Conservation (phyloP, 495 filamentous ascomycete genomes). For the Neurospora discreta region DNA sequence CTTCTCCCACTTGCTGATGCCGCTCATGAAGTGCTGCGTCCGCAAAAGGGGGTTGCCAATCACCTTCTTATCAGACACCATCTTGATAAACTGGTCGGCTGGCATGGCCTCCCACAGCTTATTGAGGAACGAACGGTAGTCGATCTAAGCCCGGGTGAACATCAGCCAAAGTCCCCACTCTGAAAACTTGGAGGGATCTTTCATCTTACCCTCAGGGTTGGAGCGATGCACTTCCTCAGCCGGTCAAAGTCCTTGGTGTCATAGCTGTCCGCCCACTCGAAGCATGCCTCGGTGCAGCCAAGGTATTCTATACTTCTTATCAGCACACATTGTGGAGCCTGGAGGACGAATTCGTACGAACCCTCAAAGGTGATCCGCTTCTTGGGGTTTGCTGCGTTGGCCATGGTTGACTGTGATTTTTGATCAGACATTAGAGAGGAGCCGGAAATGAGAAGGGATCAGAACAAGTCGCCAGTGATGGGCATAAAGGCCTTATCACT, state of each 20-base stretch:
- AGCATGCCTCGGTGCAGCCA: constrained; percentile 39
- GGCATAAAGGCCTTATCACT: neutral
- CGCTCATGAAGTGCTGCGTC: constrained; percentile 70
- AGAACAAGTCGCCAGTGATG: neutral
- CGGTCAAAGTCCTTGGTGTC: constrained; percentile 73
- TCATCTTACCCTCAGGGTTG: constrained; percentile 45
- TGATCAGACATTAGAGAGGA: neutral
- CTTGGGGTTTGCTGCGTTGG: constrained; percentile 7
- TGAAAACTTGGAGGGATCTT: neutral
- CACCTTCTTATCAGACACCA: constrained; percentile 55
- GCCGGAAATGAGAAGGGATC: neutral
- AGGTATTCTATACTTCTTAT: constrained; percentile 34
- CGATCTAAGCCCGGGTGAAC: constrained; percentile 33
- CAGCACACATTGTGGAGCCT: neutral
- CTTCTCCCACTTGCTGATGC: constrained; percentile 58
- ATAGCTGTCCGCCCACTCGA: constrained; percentile 79
- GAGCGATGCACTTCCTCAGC: constrained; percentile 59
- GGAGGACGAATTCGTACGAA: neutral
- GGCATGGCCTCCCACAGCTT: constrained; percentile 62
- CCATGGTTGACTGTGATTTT: constrained; percentile 10
- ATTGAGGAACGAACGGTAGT: constrained; percentile 66
- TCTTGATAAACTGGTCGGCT: constrained; percentile 57
- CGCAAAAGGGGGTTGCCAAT: constrained; percentile 60
- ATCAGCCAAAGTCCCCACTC: neutral
- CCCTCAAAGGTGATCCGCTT: constrained; percentile 22